Conservation (phyloP, 495 filamentous ascomycete species). For the Hypoxylon intermedium region DNA sequence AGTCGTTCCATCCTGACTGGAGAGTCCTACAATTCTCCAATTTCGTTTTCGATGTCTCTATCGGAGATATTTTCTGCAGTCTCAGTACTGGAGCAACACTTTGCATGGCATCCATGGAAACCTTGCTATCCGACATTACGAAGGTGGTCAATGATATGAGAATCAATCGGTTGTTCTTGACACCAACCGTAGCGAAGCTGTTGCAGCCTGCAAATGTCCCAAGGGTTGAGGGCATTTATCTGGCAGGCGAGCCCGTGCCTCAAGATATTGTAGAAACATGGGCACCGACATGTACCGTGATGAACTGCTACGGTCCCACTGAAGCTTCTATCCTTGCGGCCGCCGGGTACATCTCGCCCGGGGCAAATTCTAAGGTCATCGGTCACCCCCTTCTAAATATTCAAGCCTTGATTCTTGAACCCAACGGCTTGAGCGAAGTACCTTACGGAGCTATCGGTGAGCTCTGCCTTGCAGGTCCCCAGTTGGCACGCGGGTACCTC, state of each 20-base stretch:
- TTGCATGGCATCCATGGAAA: constrained; percentile 64
- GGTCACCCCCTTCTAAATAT: neutral
- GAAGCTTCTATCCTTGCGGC: constrained; percentile 25
- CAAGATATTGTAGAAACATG: constrained; percentile 32
- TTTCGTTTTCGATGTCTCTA: constrained; percentile 64
- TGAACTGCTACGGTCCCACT: constrained; percentile 37
- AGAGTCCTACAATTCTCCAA: constrained; percentile 59
- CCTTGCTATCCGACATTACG: constrained; percentile 48
- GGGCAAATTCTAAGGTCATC: neutral
- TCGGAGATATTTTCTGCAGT: constrained; percentile 61
- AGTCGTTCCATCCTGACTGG: neutral
- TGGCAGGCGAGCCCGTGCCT: constrained; percentile 46
- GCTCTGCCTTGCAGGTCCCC: neutral
- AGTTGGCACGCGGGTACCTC: constrained; percentile 65
- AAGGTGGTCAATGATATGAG: constrained; percentile 20
- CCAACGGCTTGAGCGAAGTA: neutral
- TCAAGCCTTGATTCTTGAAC: neutral
- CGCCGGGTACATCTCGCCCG: neutral
- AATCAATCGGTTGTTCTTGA: constrained; percentile 36
- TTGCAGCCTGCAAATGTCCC: constrained; percentile 52
- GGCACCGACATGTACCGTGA: constrained; percentile 15
- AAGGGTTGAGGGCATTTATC: constrained; percentile 44
- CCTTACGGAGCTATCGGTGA: neutral
- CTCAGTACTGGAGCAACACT: constrained; percentile 65
- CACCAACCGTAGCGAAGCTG: constrained; percentile 57